These are phyloP conservation scores for Pleurotus sapidus DNA, from an alignment of 768 basidiomycete genomes.

Conservation along the genomic window DNA sequence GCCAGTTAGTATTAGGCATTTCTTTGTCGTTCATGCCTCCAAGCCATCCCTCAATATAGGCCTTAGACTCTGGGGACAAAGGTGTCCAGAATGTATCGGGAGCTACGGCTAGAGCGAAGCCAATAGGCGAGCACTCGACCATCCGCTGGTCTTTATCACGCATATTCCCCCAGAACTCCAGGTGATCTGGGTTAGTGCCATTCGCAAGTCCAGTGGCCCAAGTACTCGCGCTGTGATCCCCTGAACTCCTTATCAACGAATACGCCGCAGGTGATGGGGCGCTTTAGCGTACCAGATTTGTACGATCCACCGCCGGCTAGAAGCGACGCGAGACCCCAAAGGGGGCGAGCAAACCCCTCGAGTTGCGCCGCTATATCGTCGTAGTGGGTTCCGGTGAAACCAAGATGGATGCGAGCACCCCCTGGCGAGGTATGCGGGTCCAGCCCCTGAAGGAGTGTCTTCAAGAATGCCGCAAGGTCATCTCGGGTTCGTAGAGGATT, in stretches of 20 bases:
- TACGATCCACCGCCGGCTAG: conserved; percentile 64
- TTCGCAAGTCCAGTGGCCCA: conserved; percentile 66
- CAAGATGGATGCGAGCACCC: conserved; percentile 68
- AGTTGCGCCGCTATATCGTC: conserved; percentile 71
- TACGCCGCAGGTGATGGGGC: too few relatives aligned
- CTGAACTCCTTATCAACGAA: background rate
- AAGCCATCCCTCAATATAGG: conserved; percentile 62
- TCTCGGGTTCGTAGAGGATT: conserved; percentile 63
- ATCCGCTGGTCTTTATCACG: conserved; percentile 75
- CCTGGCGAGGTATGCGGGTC: conserved; percentile 69
- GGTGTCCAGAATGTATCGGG: conserved; percentile 64
- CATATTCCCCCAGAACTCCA: conserved; percentile 78
- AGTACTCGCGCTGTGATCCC: background rate
- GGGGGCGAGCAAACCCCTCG: conserved; percentile 73
- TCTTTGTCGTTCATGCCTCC: conserved; percentile 78
- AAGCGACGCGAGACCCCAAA: conserved; percentile 72
- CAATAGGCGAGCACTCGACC: conserved; percentile 80
- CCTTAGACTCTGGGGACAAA: conserved; percentile 48
- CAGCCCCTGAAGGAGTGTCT: conserved; percentile 61
- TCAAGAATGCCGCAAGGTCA: conserved; percentile 56
- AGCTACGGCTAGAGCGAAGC: conserved; percentile 66
- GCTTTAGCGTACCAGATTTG: conserved; percentile 11
- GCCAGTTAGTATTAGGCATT: conserved; percentile 84
- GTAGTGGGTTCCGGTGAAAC: conserved; percentile 69
- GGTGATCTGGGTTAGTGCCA: conserved; percentile 63